Evolutionary conservation across 352 stramenopile species (phyloP).

Genomic region (Albugo candida): DNA sequence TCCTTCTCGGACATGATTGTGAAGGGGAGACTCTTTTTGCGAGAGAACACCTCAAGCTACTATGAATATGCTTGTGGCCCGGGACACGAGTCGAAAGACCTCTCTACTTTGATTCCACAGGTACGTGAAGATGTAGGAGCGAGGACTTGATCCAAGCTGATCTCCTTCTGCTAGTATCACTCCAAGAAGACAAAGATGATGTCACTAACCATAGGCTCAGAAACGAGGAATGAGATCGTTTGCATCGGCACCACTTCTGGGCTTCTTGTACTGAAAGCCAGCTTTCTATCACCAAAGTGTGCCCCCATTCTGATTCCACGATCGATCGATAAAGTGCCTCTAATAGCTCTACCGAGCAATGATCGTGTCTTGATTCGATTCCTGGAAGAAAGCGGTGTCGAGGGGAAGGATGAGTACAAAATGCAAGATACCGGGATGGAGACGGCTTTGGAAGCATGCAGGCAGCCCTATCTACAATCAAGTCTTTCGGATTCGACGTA

Average conservation of each 20-base stretch:
- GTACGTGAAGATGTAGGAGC: conserved; percentile 9
- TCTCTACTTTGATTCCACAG: conserved; percentile 14
- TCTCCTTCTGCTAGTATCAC: too few species aligned
- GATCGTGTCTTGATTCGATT: conserved; percentile 20
- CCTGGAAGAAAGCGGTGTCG: conserved; percentile 26
- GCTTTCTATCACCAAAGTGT: conserved; percentile 13
- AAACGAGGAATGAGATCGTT: conserved; percentile 13
- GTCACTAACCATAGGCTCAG: conserved; percentile 18
- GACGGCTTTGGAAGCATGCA: conserved; percentile 18
- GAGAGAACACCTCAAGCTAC: conserved; percentile 33
- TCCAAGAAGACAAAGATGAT: conserved; percentile 36
- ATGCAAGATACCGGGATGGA: conserved; percentile 21
- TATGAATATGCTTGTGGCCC: conserved; percentile 25
- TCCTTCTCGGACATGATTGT: conserved; percentile 29
- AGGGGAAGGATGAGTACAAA: conserved; percentile 33
- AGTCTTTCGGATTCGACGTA: conserved; percentile 20
- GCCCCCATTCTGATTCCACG: conserved; percentile 19
- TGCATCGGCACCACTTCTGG: conserved; percentile 41
- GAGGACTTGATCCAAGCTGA: not conserved
- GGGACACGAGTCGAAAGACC: conserved; percentile 28
- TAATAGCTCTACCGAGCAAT: conserved; percentile 24
- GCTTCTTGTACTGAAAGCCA: conserved; percentile 20
- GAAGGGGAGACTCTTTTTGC: conserved; percentile 26
- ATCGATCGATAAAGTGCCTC: conserved; percentile 17
- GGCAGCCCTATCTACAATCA: conserved; percentile 14